phyloP scores from a whole-genome alignment of 1,284 basidiomycete species.

The Rhodotorula sp. region DNA sequence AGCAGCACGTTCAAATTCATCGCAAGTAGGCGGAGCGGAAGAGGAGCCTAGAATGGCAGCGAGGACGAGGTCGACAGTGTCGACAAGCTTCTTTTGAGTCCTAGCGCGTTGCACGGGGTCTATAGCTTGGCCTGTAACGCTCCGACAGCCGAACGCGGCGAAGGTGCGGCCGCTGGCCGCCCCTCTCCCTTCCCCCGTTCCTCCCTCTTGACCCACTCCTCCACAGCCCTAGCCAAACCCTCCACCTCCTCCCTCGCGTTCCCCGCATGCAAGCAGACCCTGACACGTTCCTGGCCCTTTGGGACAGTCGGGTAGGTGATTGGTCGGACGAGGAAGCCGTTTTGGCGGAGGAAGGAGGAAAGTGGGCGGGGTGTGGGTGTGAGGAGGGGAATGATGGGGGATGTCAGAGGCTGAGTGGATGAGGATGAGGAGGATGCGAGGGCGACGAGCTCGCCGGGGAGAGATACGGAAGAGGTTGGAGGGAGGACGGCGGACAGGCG shows the following conservation, averaged over 20 bases:
- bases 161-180: background rate
- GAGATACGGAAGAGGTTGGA: background rate
- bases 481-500: conserved; percentile 11
- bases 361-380: conserved; percentile 70
- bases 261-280: conserved; percentile 76
- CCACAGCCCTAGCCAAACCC: conserved; percentile 12
- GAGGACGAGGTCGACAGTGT: background rate
- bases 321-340: conserved; percentile 68
- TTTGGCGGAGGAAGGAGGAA: conserved; percentile 61
- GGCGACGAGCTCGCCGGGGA: conserved; percentile 26
- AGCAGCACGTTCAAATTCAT: conserved; percentile 51
- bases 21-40: too few relatives aligned
- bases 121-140: background rate
- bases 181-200: background rate
- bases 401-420: conserved; percentile 38
- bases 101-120: background rate
- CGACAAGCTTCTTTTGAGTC: background rate
- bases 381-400: conserved; percentile 81
- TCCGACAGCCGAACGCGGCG: too few relatives aligned
- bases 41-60: background rate
- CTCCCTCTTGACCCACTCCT: conserved; percentile 10
- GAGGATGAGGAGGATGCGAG: conserved; percentile 41
- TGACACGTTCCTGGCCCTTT: conserved; percentile 72
- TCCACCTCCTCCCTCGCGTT: conserved; percentile 67
- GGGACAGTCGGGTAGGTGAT: conserved; percentile 74